These are phyloP conservation scores for Closterium sp. DNA, from an alignment of 139 green algal species.

Conservation along the genomic window DNA sequence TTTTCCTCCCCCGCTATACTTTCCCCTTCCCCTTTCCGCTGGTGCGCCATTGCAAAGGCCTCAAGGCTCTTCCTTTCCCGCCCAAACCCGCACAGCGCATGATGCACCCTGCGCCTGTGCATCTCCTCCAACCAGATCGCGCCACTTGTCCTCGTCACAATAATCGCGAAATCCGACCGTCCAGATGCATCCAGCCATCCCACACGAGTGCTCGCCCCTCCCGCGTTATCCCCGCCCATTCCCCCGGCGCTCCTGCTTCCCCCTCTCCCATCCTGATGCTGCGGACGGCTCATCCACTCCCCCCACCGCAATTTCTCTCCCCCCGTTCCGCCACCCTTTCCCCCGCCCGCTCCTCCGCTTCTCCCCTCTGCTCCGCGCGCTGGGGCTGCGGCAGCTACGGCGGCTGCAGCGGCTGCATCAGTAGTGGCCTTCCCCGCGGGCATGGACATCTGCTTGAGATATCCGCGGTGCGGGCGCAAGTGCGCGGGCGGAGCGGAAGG, in stretches of 20 bases:
- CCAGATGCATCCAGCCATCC: not conserved
- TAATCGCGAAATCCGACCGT: not conserved
- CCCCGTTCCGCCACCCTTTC: not conserved
- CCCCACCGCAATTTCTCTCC: not conserved
- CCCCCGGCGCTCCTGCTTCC: not conserved
- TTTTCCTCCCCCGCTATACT: not conserved
- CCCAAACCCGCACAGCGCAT: not conserved
- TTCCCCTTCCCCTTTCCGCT: not conserved
- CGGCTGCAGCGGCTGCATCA: not conserved
- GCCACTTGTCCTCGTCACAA: slow-evolving; percentile 2
- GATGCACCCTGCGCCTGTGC: not conserved
- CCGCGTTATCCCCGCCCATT: not conserved
- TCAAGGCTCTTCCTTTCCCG: not conserved
- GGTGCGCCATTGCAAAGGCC: not conserved
- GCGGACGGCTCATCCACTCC: not conserved
- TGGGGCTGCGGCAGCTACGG: not conserved
- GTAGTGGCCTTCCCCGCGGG: not conserved
- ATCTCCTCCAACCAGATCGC: not conserved
- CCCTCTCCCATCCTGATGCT: not conserved
- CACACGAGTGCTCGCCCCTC: not conserved
- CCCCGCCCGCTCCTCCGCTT: not conserved
- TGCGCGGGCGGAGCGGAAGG: not conserved
- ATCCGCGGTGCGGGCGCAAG: not conserved
- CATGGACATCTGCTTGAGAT: not conserved
- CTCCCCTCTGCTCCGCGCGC: not conserved